Conservation (phyloP, 257 asterid species). For the Solanum megistacrolobum region DNA sequence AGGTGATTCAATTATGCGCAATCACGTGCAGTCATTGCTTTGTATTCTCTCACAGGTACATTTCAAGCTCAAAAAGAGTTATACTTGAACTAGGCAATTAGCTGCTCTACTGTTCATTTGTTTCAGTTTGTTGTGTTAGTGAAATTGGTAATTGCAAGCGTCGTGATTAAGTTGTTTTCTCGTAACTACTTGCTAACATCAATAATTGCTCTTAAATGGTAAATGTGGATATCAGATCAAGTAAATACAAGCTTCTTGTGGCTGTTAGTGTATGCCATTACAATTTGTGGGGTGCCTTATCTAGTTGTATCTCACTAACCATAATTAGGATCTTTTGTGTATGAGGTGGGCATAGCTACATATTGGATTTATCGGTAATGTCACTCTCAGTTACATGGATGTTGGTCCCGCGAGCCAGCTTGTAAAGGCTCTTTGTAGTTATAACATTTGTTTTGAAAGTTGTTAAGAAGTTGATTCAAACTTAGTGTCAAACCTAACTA, state of each 20-base stretch:
- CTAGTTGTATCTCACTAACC: background rate
- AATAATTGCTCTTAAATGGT: background rate
- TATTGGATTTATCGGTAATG: background rate
- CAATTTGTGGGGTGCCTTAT: background rate
- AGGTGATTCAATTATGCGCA: conserved; percentile 88
- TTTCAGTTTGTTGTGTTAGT: background rate
- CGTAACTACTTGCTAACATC: background rate
- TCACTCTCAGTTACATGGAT: background rate
- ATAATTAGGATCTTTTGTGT: background rate
- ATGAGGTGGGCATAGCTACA: background rate
- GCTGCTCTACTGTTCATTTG: background rate
- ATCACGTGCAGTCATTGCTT: conserved; percentile 68
- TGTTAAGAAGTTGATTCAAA: background rate
- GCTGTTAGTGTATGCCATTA: background rate
- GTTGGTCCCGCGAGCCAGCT: background rate
- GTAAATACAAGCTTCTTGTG: background rate
- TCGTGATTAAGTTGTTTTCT: background rate
- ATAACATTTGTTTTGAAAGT: background rate
- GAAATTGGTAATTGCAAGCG: background rate
- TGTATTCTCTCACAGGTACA: conserved; percentile 76
- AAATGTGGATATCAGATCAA: background rate
- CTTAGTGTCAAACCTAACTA: background rate
- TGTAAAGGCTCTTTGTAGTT: background rate
- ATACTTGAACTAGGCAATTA: background rate
- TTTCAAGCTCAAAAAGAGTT: background rate